Evolutionary conservation across 2,329 filamentous ascomycete genomes (phyloP).

Genomic region (Dactylellina leptospora): DNA sequence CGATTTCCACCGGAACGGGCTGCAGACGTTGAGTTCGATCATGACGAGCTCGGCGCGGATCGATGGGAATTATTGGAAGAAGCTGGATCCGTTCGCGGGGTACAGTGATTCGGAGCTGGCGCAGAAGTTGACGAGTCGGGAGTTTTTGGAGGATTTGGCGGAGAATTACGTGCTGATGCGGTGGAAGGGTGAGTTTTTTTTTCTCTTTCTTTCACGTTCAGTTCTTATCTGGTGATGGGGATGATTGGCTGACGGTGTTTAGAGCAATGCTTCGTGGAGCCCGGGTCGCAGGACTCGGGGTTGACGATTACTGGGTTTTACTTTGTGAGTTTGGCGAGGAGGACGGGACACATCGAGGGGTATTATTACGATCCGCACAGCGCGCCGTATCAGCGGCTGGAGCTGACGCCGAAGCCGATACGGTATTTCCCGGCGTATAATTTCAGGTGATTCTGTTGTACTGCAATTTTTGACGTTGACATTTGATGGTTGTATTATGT

Average conservation of each 20-base stretch:
- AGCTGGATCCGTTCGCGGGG: conserved; percentile 61
- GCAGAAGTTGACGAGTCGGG: conserved; percentile 61
- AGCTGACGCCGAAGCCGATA: conserved; percentile 59
- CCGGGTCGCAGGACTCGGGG: conserved; percentile 61
- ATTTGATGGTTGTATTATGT: too few species aligned
- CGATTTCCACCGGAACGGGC: conserved; percentile 64
- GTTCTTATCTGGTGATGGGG: not conserved
- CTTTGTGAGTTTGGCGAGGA: conserved; percentile 64
- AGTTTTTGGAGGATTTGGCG: conserved; percentile 60
- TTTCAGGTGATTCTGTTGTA: conserved; percentile 56
- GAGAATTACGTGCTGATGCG: conserved; percentile 67
- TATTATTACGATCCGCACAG: conserved; percentile 68
- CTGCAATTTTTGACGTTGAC: too few species aligned
- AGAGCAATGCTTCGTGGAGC: conserved; percentile 58
- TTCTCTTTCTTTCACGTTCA: conserved; percentile 21
- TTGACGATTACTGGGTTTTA: conserved; percentile 68
- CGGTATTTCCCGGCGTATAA: conserved; percentile 57
- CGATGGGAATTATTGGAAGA: conserved; percentile 58
- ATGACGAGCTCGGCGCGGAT: conserved; percentile 62
- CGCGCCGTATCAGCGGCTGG: conserved; percentile 66
- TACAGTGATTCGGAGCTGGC: conserved; percentile 61
- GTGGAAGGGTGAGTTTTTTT: conserved; percentile 65
- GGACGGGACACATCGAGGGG: conserved; percentile 64
- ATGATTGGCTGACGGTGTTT: conserved; percentile 56
- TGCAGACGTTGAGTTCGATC: conserved; percentile 60